These are phyloP conservation scores for Colletotrichum caudatum DNA, from an alignment of 2,329 filamentous ascomycete species.

Conservation along the genomic window DNA sequence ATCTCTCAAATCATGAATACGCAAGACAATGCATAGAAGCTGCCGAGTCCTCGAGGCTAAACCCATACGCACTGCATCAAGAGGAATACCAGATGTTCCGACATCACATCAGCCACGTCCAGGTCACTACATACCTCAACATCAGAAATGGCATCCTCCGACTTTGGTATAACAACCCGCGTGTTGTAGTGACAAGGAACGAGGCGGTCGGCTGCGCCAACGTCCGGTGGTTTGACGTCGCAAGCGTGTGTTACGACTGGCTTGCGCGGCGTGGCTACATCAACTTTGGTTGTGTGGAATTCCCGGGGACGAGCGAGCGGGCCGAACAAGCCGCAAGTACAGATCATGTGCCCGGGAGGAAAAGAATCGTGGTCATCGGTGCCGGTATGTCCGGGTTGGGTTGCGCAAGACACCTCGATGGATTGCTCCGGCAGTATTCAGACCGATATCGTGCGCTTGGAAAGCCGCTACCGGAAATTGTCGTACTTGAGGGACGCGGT, in stretches of 20 bases:
- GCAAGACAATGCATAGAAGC: slow-evolving; percentile 92
- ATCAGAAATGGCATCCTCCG: slow-evolving; percentile 94
- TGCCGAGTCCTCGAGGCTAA: slow-evolving; percentile 88
- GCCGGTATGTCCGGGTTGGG: slow-evolving; percentile 95
- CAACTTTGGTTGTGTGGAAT: slow-evolving; percentile 91
- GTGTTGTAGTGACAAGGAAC: slow-evolving; percentile 82
- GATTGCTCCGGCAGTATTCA: slow-evolving; percentile 84
- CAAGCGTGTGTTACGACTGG: slow-evolving; percentile 92
- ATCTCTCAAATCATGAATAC: slow-evolving; percentile 80
- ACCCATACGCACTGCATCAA: slow-evolving; percentile 87
- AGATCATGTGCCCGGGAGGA: slow-evolving; percentile 52
- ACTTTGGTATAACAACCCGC: slow-evolving; percentile 88
- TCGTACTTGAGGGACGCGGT: slow-evolving; percentile 87
- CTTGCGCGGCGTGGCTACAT: slow-evolving; percentile 91
- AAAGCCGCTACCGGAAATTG: slow-evolving; percentile 77
- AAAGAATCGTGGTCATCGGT: slow-evolving; percentile 87
- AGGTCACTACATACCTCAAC: slow-evolving; percentile 96
- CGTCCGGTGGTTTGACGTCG: slow-evolving; percentile 87
- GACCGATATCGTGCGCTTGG: slow-evolving; percentile 73
- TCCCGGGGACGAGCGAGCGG: slow-evolving; percentile 58
- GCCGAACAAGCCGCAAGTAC: slow-evolving; percentile 56
- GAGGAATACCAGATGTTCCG: slow-evolving; percentile 86
- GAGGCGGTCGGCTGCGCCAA: slow-evolving; percentile 94
- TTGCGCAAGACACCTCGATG: slow-evolving; percentile 90
- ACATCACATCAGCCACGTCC: slow-evolving; percentile 84